Percentiles rank a stretch among this genome's conserved stretches.
These are phyloP conservation scores for Oenanthe sinensis DNA, from an alignment of 129 eudicot genomes.

Conservation along the genomic window DNA sequence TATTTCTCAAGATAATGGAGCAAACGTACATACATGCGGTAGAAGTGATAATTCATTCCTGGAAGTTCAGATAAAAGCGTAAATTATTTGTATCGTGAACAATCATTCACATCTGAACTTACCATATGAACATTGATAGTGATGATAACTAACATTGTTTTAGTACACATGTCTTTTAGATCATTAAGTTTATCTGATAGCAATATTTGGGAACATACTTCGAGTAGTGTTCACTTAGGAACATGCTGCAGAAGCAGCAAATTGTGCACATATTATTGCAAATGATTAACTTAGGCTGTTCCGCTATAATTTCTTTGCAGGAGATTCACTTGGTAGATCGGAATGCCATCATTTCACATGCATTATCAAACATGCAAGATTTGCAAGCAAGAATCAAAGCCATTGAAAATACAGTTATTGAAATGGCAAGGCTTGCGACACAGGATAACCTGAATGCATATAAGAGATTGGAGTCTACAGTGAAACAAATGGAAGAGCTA, in stretches of 20 bases:
- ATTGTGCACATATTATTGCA: neutral
- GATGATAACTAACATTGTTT: neutral
- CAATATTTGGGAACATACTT: neutral
- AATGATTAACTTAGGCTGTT: neutral
- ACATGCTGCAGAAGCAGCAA: neutral
- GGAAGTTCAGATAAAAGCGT: neutral
- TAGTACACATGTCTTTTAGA: neutral
- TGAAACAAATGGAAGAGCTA: conserved; percentile 49
- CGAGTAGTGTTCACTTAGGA: neutral
- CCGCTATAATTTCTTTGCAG: conserved; percentile 22
- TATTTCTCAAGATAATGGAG: neutral
- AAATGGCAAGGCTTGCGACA: conserved; percentile 36
- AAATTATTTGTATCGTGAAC: neutral
- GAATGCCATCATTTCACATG: conserved; percentile 18
- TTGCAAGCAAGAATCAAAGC: conserved; percentile 47
- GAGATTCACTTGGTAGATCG: conserved; percentile 24
- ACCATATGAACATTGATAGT: neutral
- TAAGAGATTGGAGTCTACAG: conserved; percentile 46
- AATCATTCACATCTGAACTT: neutral
- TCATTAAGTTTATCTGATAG: neutral
- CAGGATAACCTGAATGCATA: conserved; percentile 45
- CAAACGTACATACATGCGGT: neutral
- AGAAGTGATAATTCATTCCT: neutral
- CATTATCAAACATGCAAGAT: conserved; percentile 35
- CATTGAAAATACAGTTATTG: conserved; percentile 40